Base-by-base conservation (phyloP, 2,329 filamentous ascomycete species). In the Hymenoscyphus fructigenus region DNA sequence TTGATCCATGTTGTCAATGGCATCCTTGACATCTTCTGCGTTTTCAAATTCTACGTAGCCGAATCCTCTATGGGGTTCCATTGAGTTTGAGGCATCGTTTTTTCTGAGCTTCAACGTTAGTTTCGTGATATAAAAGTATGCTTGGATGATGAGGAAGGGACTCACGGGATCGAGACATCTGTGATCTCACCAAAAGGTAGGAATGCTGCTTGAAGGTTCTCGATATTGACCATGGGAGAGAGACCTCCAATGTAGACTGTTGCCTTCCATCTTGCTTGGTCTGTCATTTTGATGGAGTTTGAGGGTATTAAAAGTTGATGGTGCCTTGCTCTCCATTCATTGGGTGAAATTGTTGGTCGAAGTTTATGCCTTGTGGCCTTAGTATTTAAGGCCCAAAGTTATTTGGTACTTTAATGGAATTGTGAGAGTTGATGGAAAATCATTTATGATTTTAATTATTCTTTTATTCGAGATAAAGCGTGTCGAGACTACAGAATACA, bases 1-100 rank as follows among this genome's bases (percentile, higher is more conserved):
- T 77, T 97, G 93, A 76, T 99, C 92, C 94, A 99, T 98, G 76
- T 99, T 99, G 83, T 98, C 93, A 77, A 99, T 97, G 60, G 95
- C 95, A 79, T 98, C 94, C 74, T 89, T 89, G 32, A 93, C 94
- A 78, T 99, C 95, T 64, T 89, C 86, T 14, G 88, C 84, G 64
- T 92, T 85, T 73, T 97, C 93, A 75, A 91, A 99, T 75, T 99
- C 95, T 60, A 99, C 91, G 76, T 99, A 98, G 65, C 93, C 95
- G 78, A 98, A 99, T 0, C 96, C 95, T 61, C 93, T 85, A 77
- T 99, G 95, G 34, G 88, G 81, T 50, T 96, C 91, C 58, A 85
- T 87, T 6, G 90, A 87, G 68, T 91, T 93, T 69, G 90, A 89
- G 67, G 88, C 83, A 75, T 97, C 93, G 64, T 92, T 90, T 78